phyloP scores from a whole-genome alignment of 1,284 basidiomycete species.

The Pterula multifida region DNA sequence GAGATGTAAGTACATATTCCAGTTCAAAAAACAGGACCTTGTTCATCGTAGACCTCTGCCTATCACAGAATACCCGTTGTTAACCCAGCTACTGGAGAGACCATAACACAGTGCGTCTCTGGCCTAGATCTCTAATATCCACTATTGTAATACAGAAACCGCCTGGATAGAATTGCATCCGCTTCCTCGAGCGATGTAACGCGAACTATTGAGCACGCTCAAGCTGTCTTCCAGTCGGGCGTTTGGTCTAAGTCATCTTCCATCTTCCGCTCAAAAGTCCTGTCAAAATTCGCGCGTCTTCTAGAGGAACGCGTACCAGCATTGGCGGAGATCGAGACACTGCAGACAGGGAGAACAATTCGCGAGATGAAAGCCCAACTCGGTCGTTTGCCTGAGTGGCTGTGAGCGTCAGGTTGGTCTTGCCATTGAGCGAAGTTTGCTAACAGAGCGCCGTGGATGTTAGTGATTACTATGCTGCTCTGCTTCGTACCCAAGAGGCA shows the following conservation, averaged over 20 bases:
- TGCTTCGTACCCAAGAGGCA: conserved; percentile 51
- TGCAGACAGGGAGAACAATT: conserved; percentile 67
- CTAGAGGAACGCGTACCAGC: conserved; percentile 45
- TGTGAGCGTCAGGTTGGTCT: conserved; percentile 32
- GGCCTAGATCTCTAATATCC: too few relatives aligned
- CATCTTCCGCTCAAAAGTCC: conserved; percentile 47
- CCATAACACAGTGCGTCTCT: not conserved
- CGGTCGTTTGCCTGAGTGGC: conserved; percentile 66
- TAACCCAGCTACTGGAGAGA: not conserved
- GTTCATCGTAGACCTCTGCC: too few relatives aligned
- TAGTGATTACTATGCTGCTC: conserved; percentile 66
- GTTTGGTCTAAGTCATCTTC: conserved; percentile 55
- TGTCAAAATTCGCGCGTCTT: conserved; percentile 49
- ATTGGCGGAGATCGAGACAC: conserved; percentile 54
- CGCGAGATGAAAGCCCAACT: conserved; percentile 72
- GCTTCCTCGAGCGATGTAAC: not conserved
- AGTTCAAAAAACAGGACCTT: too few relatives aligned
- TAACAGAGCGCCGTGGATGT: conserved; percentile 4
- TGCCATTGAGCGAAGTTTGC: conserved; percentile 3
- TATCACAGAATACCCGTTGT: not conserved
- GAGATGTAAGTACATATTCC: too few relatives aligned
- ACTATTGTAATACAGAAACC: too few relatives aligned
- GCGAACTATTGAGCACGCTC: conserved; percentile 38
- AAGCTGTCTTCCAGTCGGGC: conserved; percentile 48
- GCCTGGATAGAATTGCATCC: not conserved